Percentiles rank a stretch among this genome's conserved stretches.
phyloP scores from a whole-genome alignment of 139 green algal species.

The Haematococcus sp. region DNA sequence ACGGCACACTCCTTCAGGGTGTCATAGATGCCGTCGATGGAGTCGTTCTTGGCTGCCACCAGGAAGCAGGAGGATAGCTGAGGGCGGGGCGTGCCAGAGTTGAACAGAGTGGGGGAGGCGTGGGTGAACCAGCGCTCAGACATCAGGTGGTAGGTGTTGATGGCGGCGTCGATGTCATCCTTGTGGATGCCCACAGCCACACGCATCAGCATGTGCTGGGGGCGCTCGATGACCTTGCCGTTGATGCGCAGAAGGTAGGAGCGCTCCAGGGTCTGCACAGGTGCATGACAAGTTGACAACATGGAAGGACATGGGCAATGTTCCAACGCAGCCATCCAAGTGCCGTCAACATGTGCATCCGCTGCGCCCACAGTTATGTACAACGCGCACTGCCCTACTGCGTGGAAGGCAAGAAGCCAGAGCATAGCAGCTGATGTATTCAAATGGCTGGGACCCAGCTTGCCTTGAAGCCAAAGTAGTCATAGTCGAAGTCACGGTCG shows the following conservation, averaged over 20 bases:
- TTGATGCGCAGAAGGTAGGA: conserved; percentile 98
- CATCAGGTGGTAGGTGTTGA: conserved; percentile 90
- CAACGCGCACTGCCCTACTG: too few relatives aligned
- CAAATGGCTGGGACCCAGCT: background rate
- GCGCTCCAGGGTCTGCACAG: conserved; percentile 89
- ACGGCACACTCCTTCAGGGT: conserved; percentile 98
- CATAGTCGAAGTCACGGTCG: conserved; percentile 99
- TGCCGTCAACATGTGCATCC: too few relatives aligned
- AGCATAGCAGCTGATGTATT: too few relatives aligned
- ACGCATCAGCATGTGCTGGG: conserved; percentile 99
- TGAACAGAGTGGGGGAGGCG: conserved; percentile 98
- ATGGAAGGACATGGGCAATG: too few relatives aligned
- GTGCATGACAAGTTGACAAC: background rate
- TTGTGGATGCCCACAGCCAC: conserved; percentile 95
- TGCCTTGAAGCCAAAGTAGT: conserved; percentile 99
- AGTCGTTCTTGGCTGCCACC: conserved; percentile 40
- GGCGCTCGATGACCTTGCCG: conserved; percentile 93
- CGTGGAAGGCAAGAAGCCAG: too few relatives aligned
- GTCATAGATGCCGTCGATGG: conserved; percentile 99
- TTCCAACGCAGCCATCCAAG: too few relatives aligned
- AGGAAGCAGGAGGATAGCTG: conserved; percentile 98
- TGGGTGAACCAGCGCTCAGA: conserved; percentile 97
- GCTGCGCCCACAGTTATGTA: too few relatives aligned
- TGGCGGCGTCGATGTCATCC: conserved; percentile 59
- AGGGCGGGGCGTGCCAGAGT: conserved; percentile 89